Base-by-base conservation (phyloP, 441 rosid genomes). In the Euphorbia schlechtendalii region DNA sequence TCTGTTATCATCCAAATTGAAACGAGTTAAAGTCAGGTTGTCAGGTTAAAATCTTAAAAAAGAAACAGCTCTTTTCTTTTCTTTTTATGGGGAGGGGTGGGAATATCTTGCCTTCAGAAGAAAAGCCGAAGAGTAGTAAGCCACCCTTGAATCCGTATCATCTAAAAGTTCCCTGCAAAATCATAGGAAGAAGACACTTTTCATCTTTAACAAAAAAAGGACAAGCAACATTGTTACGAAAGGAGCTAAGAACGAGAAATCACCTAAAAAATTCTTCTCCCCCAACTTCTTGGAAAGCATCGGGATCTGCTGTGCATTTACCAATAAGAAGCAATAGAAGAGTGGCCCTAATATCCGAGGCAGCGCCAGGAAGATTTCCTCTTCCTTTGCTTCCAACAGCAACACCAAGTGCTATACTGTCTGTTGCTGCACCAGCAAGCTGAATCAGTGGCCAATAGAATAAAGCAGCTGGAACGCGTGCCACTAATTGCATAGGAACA, bases 301-400 rank as follows among this genome's bases (percentile, higher is more conserved):
- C 69, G 69, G 97, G 84, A 80, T 95, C 99, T 25, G 86, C 97
- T 5, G 97, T 83, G 77, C 99, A 95, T 83, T 92, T 95, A 71
- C 97, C 98, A 9, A 92, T 87, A 71, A 95, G 80, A 84, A 95
- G 97, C 73, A 89, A 76, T 45, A 95, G 77, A 72, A 95, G 86
- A 57, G 98, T 81, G 65, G 98, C 97, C 71, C 98, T 84, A 61
- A 95, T 92, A 74, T 95, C 99, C 28, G 99, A 88, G 65, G 92
- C 93, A 56, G 96, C 90, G 65, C 99, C 99, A 48, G 98, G 97
- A 72, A 95, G 81, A 69, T 92, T 92, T 76, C 98, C 99, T 77
- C 92, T 88, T 77, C 99, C 99, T 80, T 95, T 92, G 78, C 99
- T 95, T 76, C 98, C 99, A 78, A 95, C 99, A n/a, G 99, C 97